phyloP scores from a whole-genome alignment of 805 yeast genomes.

The Metschnikowia lunata region DNA sequence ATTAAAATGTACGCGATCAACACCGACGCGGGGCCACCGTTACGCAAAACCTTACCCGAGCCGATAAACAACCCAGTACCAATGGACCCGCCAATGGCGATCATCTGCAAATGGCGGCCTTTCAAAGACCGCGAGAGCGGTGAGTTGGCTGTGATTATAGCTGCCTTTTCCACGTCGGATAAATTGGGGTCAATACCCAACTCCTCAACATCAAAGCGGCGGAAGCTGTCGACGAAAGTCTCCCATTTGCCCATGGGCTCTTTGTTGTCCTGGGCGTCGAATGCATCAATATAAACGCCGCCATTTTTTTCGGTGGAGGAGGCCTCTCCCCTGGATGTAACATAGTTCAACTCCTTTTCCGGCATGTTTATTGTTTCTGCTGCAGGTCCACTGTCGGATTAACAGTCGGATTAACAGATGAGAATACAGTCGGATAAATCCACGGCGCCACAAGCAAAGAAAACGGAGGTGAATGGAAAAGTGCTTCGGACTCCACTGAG shows the following conservation, averaged over 20 bases:
- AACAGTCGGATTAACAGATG: no score
- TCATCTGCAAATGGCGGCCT: constrained; percentile 59
- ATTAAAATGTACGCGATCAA: constrained; percentile 55
- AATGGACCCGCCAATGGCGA: constrained; percentile 64
- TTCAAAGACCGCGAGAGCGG: constrained; percentile 55
- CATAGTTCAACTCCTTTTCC: constrained; percentile 39
- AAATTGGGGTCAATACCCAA: constrained; percentile 40
- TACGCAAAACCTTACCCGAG: constrained; percentile 49
- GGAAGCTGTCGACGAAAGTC: constrained; percentile 29
- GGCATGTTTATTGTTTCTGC: constrained; percentile 22
- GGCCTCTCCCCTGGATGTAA: constrained; percentile 34
- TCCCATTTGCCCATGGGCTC: constrained; percentile 16
- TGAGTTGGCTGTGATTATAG: constrained; percentile 47
- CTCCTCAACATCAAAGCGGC: constrained; percentile 29
- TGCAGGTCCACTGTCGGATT: no score
- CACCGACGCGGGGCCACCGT: constrained; percentile 62
- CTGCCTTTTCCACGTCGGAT: constrained; percentile 43
- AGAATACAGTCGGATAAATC: no score
- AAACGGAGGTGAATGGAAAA: no score
- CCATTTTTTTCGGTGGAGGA: constrained; percentile 32
- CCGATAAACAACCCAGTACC: constrained; percentile 71
- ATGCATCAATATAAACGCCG: constrained; percentile 34
- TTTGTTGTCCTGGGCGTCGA: constrained; percentile 19
- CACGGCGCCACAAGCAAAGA: no score
- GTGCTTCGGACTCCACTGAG: no score